These are phyloP conservation scores for Aspergillus quadrilineatus DNA, from an alignment of 2,329 filamentous ascomycete species.

Conservation along the genomic window DNA sequence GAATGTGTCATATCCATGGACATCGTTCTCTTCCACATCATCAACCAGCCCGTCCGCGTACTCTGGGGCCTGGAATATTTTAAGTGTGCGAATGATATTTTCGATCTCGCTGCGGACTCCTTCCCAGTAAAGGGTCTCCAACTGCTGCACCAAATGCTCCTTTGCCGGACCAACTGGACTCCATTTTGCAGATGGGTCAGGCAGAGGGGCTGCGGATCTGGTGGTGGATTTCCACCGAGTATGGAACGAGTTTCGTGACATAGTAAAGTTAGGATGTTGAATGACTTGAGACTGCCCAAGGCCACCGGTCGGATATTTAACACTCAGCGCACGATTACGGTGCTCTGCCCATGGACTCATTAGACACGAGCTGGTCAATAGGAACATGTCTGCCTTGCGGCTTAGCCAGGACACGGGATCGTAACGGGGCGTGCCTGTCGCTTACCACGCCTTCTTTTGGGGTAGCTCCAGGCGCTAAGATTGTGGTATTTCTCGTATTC, in stretches of 20 bases:
- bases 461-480: background rate
- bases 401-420: background rate
- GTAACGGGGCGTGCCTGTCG: background rate
- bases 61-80: constrained; percentile 31
- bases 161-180: constrained; percentile 11
- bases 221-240: background rate
- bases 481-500: background rate
- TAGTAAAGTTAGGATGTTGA: background rate
- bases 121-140: constrained; percentile 40
- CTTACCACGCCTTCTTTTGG: background rate
- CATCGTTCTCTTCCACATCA: constrained; percentile 28
- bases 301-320: too few species aligned
- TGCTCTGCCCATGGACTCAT: background rate
- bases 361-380: background rate
- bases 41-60: constrained; percentile 10
- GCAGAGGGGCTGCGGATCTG: background rate
- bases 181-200: constrained; percentile 2
- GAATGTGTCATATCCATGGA: constrained; percentile 19
- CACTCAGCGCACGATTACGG: too few species aligned
- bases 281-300: too few species aligned
- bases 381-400: background rate
- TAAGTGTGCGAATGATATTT: constrained; percentile 36
- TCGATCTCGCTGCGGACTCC: constrained; percentile 38
- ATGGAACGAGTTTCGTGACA: background rate
- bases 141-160: constrained; percentile 23